Evolutionary conservation across 139 green algal genomes (phyloP), one percentile per base, ranked within the genome.

Genomic region (Closterium sp.): DNA sequence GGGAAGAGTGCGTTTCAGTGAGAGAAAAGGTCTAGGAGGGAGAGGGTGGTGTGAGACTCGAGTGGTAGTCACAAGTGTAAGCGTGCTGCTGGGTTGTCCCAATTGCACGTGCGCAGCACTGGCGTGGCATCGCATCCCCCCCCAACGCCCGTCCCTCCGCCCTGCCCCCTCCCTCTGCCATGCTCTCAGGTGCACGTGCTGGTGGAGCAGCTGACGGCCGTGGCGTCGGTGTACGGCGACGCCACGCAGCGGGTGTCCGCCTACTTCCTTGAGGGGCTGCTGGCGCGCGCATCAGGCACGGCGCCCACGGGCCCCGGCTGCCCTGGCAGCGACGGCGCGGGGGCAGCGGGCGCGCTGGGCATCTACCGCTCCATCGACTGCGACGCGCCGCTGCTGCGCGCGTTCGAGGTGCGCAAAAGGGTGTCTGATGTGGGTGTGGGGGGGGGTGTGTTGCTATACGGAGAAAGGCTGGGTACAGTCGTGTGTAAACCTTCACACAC

Each of bases 251-350:
- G 89, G 1, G n/a, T 92, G 43, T 92, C 66, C 31, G 89, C 89
- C 16, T 92, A 92, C 89, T 92, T 92, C 43, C 81, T 92, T 7
- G 89, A 92, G 81, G 89, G 89, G 25, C 89, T 92, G 21, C 85
- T 86, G 19, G 89, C 89, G 76, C 87, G 84, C 19, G 31, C 36
- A 25, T 89, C 69, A 16, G 89, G 89, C 33, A 55, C 33, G 33
- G n/a, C 85, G 33, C 43, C 43, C 43, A 69, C 43, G 43, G 43
- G 43, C 43, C 9, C 43, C 43, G 43, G 43, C 38, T 66, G 38
- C 38, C 38, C 38, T 10, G 38, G 38, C 38, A 66, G 38, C 19
- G 38, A 66, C 38, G 85, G 30, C 85, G 33, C 85, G 7, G 30
- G 32, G 7, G n/a, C 76, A 31, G n/a, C 76, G 8, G 28, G 28